phyloP scores from a whole-genome alignment of 1,284 basidiomycete genomes.

The Malassezia cuniculi region DNA sequence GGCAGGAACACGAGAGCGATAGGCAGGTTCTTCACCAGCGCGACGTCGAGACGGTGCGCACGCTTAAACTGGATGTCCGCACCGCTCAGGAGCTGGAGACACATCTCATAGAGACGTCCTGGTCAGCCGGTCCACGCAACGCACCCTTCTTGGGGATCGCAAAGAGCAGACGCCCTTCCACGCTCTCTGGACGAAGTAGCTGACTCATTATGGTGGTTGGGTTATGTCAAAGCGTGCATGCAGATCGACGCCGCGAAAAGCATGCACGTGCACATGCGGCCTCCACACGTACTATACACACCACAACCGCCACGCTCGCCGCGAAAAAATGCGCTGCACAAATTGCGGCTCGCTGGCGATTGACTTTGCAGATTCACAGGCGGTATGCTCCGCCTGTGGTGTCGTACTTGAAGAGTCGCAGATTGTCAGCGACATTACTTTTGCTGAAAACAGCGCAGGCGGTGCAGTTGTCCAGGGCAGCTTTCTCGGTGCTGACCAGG shows the following conservation, averaged over 20 bases:
- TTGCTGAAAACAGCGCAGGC: constrained; percentile 81
- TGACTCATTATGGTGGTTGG: constrained; percentile 31
- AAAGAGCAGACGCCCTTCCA: constrained; percentile 66
- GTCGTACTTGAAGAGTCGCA: constrained; percentile 79
- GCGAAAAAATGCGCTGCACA: constrained; percentile 39
- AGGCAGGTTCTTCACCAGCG: constrained; percentile 77
- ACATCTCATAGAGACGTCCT: constrained; percentile 74
- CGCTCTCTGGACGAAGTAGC: constrained; percentile 34
- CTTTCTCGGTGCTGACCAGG: constrained; percentile 80
- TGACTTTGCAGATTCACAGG: constrained; percentile 32
- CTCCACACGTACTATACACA: no score
- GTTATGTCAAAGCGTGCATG: no score
- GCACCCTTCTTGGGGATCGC: constrained; percentile 95
- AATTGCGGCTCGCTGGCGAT: constrained; percentile 33
- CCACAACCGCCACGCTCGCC: no score
- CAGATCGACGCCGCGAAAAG: no score
- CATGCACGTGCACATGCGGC: no score
- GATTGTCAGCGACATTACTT: constrained; percentile 83
- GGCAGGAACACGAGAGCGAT: constrained; percentile 97
- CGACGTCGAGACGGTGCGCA: constrained; percentile 77
- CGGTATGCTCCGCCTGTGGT: constrained; percentile 40
- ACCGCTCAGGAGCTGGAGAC: constrained; percentile 61
- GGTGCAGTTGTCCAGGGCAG: constrained; percentile 90
- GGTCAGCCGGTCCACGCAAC: not conserved
- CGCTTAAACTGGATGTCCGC: constrained; percentile 93